A percentile compares a stretch with the other conserved stretches of the same genome.
These are phyloP conservation scores for Stylonectria norvegica DNA, from an alignment of 2,329 filamentous ascomycete genomes.

Conservation along the genomic window DNA sequence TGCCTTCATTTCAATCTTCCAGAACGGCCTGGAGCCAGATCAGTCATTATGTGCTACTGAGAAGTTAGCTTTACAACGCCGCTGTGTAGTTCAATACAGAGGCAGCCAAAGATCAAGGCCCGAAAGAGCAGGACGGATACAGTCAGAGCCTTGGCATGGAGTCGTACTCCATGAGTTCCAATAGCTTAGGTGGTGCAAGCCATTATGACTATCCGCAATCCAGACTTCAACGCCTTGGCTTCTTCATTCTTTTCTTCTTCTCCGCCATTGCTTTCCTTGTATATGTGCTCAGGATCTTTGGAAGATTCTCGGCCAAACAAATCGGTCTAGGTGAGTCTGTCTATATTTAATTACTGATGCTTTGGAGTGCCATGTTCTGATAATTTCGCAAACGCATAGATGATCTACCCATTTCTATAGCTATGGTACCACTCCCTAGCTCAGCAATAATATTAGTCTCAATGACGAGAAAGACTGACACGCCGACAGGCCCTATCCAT, in stretches of 20 bases:
- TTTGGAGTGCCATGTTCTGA: constrained; percentile 1
- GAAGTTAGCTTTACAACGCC: too few species aligned
- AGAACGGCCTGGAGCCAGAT: too few species aligned
- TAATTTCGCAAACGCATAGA: constrained; percentile 1
- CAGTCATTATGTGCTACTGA: too few species aligned
- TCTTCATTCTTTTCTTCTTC: constrained; percentile 19
- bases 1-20: too few species aligned
- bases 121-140: too few species aligned
- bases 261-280: constrained; percentile 11
- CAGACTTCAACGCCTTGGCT: constrained; percentile 14
- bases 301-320: constrained; percentile 14
- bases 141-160: too few species aligned
- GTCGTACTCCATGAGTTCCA: too few species aligned
- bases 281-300: constrained; percentile 12
- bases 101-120: too few species aligned
- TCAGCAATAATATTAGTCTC: fast-evolving
- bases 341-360: background rate
- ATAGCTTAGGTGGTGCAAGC: too few species aligned
- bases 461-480: background rate
- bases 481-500: constrained; percentile 8
- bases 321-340: constrained; percentile 13
- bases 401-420: constrained; percentile 12
- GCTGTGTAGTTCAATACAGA: too few species aligned
- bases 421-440: constrained; percentile 9
- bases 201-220: constrained; percentile 13